Evolutionary conservation across 176 grass and related monocot species (phyloP).

Genomic region (Themeda triandra): DNA sequence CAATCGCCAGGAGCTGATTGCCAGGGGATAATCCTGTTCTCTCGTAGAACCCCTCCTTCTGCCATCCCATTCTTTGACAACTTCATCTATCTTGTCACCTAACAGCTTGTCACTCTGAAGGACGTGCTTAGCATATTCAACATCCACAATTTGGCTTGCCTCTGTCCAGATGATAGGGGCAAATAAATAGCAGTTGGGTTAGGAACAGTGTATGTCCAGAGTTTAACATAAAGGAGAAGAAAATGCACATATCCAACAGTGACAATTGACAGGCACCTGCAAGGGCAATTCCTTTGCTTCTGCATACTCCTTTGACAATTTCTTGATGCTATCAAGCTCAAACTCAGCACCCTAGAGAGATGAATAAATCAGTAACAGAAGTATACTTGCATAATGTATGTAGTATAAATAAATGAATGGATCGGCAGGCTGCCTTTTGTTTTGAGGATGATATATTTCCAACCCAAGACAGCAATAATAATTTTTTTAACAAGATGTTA

Average conservation of each 20-base stretch:
- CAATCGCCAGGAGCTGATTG: constrained; percentile 14
- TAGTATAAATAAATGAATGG: background rate
- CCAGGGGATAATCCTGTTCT: constrained; percentile 52
- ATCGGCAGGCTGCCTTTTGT: background rate
- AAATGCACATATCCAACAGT: background rate
- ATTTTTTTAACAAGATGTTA: background rate
- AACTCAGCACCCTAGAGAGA: constrained; percentile 55
- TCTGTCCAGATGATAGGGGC: constrained; percentile 24
- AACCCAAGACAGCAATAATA: no score
- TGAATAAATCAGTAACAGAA: constrained; percentile 18
- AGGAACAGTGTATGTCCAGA: background rate
- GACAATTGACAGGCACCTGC: constrained; percentile 38
- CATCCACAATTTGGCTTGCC: constrained; percentile 31
- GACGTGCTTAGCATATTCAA: constrained; percentile 53
- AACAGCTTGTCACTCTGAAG: constrained; percentile 47
- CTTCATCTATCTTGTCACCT: constrained; percentile 51
- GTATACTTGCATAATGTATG: background rate
- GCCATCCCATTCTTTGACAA: constrained; percentile 69
- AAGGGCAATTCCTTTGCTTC: constrained; percentile 60
- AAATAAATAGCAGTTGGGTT: background rate
- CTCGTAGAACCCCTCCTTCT: constrained; percentile 68
- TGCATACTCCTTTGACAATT: constrained; percentile 63
- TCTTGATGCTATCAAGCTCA: constrained; percentile 62
- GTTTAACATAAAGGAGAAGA: background rate
- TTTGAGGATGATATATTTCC: no score